Conservation (phyloP, 2,329 filamentous ascomycete genomes). For the Calonectria fujianensis region DNA sequence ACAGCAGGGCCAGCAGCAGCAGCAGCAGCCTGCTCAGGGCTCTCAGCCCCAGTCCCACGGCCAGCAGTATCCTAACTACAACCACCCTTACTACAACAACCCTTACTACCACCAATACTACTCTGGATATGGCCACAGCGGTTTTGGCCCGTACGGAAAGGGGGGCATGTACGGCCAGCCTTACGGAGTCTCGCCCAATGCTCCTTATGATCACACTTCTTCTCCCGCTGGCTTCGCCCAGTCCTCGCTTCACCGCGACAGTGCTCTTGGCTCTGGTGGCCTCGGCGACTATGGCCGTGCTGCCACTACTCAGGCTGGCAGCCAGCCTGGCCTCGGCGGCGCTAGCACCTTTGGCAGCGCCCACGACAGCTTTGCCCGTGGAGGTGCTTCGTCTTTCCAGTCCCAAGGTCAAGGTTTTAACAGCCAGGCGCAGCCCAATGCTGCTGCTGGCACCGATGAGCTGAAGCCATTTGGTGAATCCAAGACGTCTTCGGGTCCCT, state of each 20-base stretch:
- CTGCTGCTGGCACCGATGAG: slow-evolving; percentile 68
- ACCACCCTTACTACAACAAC: slow-evolving; percentile 77
- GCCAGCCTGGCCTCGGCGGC: slow-evolving; percentile 70
- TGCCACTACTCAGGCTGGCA: slow-evolving; percentile 69
- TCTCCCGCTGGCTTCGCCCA: slow-evolving; percentile 74
- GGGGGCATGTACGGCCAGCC: slow-evolving; percentile 73
- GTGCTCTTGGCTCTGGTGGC: slow-evolving; percentile 69
- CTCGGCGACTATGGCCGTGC: slow-evolving; percentile 74
- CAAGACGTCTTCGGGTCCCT: slow-evolving; percentile 73
- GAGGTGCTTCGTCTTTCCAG: slow-evolving; percentile 71
- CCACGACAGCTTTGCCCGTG: slow-evolving; percentile 73
- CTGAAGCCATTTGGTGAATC: slow-evolving; percentile 76
- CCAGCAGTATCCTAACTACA: slow-evolving; percentile 72
- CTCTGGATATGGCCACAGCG: slow-evolving; percentile 72
- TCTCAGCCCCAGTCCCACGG: slow-evolving; percentile 67
- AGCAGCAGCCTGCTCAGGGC: slow-evolving; percentile 65
- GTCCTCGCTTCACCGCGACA: slow-evolving; percentile 72
- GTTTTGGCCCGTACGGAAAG: slow-evolving; percentile 74
- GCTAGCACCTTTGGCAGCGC: slow-evolving; percentile 70
- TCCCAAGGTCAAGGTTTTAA: slow-evolving; percentile 74
- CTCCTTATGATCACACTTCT: slow-evolving; percentile 73
- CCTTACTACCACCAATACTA: slow-evolving; percentile 79
- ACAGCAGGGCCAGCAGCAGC: slow-evolving; percentile 66
- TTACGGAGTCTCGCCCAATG: slow-evolving; percentile 74
- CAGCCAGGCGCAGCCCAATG: slow-evolving; percentile 68